phyloP scores from a whole-genome alignment of 352 stramenopile species.

The Albugo laibachii region DNA sequence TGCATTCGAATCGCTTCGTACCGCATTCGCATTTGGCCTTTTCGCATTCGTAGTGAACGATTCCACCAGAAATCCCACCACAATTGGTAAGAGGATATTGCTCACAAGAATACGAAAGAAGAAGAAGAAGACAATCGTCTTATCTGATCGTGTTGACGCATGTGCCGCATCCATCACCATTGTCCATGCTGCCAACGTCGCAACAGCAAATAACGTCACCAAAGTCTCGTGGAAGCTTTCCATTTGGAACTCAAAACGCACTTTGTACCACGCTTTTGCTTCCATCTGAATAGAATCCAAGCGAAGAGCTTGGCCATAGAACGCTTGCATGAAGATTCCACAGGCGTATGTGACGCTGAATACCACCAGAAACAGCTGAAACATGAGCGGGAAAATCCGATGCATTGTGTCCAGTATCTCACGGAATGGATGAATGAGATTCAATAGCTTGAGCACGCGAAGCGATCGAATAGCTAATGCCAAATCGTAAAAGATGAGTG shows the following conservation, averaged over 20 bases:
- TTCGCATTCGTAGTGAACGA: constrained; percentile 66
- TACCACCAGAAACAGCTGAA: constrained; percentile 63
- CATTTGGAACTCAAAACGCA: constrained; percentile 53
- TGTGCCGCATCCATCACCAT: constrained; percentile 63
- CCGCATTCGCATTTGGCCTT: constrained; percentile 12
- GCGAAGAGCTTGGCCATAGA: constrained; percentile 39
- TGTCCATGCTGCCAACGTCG: constrained; percentile 57
- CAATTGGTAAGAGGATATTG: constrained; percentile 68
- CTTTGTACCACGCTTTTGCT: constrained; percentile 39
- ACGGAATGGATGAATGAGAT: constrained; percentile 64
- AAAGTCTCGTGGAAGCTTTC: constrained; percentile 59
- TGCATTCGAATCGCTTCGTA: constrained; percentile 3
- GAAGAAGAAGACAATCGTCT: constrained; percentile 70
- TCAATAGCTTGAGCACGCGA: constrained; percentile 63
- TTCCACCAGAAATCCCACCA: constrained; percentile 73
- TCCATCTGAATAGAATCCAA: constrained; percentile 18
- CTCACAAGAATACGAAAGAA: constrained; percentile 62
- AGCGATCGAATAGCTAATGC: constrained; percentile 50
- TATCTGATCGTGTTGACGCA: constrained; percentile 28
- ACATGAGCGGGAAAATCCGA: constrained; percentile 54
- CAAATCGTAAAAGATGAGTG: constrained; percentile 59
- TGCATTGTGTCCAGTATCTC: constrained; percentile 75
- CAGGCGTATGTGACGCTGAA: constrained; percentile 73
- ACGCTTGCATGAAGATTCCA: constrained; percentile 57
- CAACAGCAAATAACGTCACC: constrained; percentile 57